Conservation (phyloP, 768 basidiomycete species). For the Lentinus brumalis region DNA sequence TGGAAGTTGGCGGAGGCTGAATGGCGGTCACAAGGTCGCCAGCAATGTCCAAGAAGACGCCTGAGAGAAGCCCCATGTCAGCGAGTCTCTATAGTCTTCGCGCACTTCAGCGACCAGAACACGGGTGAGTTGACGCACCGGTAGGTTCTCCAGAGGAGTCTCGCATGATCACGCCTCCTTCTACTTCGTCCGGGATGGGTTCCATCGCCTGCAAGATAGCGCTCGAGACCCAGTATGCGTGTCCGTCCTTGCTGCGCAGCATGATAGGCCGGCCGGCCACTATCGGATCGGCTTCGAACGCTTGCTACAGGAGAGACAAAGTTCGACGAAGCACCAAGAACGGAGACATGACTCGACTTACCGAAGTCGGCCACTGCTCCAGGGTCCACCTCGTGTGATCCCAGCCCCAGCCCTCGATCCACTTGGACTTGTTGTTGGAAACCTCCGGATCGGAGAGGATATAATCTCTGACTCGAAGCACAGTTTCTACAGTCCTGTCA, state of each 20-base stretch:
- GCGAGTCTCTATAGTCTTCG: background rate
- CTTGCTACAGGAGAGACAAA: conserved; percentile 45
- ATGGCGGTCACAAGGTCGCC: conserved; percentile 60
- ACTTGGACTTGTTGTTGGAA: conserved; percentile 53
- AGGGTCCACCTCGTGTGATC: conserved; percentile 80
- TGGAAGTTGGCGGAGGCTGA: conserved; percentile 63
- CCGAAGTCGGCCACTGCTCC: conserved; percentile 69
- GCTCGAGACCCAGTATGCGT: conserved; percentile 85
- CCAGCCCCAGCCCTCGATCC: conserved; percentile 86
- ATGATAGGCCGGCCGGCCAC: conserved; percentile 71
- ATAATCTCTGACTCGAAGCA: conserved; percentile 59
- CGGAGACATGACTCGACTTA: conserved; percentile 34
- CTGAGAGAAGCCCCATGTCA: conserved; percentile 35
- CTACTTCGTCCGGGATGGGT: conserved; percentile 67
- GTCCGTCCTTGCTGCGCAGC: conserved; percentile 87
- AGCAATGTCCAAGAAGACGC: conserved; percentile 84
- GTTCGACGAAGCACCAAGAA: background rate
- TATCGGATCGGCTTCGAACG: conserved; percentile 70
- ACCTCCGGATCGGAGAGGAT: conserved; percentile 61
- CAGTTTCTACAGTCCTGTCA: conserved; percentile 48
- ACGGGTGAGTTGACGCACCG: conserved; percentile 44
- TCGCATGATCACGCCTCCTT: conserved; percentile 80
- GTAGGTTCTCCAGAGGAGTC: conserved; percentile 68
- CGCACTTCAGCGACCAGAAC: background rate
- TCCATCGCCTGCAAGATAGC: conserved; percentile 57